Evolutionary conservation across 495 filamentous ascomycete species (phyloP).

Genomic region (Lepidopterella palustris): DNA sequence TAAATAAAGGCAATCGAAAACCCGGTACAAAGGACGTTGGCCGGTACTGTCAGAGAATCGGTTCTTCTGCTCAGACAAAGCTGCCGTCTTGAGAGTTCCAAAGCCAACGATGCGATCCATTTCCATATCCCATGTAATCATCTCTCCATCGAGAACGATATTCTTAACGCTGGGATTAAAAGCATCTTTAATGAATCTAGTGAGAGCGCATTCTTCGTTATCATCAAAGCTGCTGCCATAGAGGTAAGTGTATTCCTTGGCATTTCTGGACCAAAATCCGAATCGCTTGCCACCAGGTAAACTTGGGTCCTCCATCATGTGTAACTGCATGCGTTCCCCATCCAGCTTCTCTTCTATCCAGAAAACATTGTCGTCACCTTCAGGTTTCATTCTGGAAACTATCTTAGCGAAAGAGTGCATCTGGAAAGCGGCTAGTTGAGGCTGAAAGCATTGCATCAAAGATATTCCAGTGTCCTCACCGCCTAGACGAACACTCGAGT

Average conservation of each 20-base stretch:
- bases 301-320: slow-evolving; percentile 69
- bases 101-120: slow-evolving; percentile 80
- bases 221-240: slow-evolving; percentile 77
- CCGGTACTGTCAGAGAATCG: slow-evolving; percentile 54
- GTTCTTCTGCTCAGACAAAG: slow-evolving; percentile 72
- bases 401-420: slow-evolving; percentile 84
- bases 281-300: slow-evolving; percentile 67
- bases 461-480: slow-evolving; percentile 66
- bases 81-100: slow-evolving; percentile 89
- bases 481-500: slow-evolving; percentile 67
- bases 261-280: slow-evolving; percentile 90
- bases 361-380: slow-evolving; percentile 66
- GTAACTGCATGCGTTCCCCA: slow-evolving; percentile 94
- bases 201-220: slow-evolving; percentile 72
- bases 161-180: slow-evolving; percentile 74
- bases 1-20: slow-evolving; percentile 87
- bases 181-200: slow-evolving; percentile 68
- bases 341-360: slow-evolving; percentile 99
- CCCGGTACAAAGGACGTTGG: slow-evolving; percentile 70
- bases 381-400: slow-evolving; percentile 62
- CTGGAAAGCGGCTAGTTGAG: slow-evolving; percentile 93
- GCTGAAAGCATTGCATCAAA: slow-evolving; percentile 95
- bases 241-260: slow-evolving; percentile 93
- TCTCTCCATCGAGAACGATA: slow-evolving; percentile 92
- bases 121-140: slow-evolving; percentile 97